phyloP scores from a whole-genome alignment of 2,329 filamentous ascomycete species.

The Sclerotinia minor region DNA sequence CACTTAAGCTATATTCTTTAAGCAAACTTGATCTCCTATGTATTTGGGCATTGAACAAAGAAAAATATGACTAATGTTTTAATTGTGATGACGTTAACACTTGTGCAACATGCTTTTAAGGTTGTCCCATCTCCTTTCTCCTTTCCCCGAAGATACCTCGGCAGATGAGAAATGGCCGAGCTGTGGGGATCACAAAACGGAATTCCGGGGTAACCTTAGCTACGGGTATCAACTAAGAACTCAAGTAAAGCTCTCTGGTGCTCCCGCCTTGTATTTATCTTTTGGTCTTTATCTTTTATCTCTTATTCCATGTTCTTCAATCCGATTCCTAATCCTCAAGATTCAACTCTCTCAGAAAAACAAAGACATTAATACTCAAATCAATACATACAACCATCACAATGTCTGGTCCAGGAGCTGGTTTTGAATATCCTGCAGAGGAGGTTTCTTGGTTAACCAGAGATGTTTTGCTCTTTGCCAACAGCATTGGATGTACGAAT shows the following conservation, averaged over 20 bases:
- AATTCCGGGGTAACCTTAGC: constrained; percentile 21
- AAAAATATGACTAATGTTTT: too few species aligned
- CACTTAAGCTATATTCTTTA: too few species aligned
- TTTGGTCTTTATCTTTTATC: not conserved
- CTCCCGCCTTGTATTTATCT: not conserved
- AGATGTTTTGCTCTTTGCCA: constrained; percentile 85
- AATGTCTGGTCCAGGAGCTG: constrained; percentile 52
- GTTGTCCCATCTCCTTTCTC: not conserved
- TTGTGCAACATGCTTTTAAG: too few species aligned
- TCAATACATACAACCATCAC: constrained; percentile 24
- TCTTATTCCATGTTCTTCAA: constrained; percentile 8
- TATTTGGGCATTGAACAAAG: too few species aligned
- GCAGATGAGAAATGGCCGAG: constrained; percentile 16
- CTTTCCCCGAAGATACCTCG: constrained; percentile 22
- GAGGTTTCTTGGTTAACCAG: constrained; percentile 85
- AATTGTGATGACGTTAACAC: too few species aligned
- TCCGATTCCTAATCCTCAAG: not conserved
- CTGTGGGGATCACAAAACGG: constrained; percentile 17
- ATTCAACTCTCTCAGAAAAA: not conserved
- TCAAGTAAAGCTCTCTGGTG: not conserved
- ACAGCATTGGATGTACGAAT: constrained; percentile 78
- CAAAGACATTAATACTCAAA: not conserved
- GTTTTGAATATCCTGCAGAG: constrained; percentile 75
- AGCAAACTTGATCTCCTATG: not conserved
- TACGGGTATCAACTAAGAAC: not conserved